Evolutionary conservation across 345 rosid species (phyloP).

Genomic region (Eucalyptus tenuipes): DNA sequence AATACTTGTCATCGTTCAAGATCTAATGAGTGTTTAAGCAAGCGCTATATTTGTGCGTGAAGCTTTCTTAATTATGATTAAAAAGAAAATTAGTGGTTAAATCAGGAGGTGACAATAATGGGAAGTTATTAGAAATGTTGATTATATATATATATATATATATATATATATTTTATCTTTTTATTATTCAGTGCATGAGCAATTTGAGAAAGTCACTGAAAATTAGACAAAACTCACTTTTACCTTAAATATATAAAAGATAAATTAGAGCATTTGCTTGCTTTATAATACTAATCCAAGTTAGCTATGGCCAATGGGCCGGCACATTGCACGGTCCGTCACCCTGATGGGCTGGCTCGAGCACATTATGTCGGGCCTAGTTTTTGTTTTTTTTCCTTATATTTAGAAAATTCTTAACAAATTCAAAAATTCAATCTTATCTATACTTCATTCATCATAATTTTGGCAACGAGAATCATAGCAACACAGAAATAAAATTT

Average conservation of each 20-base stretch:
- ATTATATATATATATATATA: no score
- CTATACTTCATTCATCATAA: neutral
- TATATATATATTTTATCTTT: no score
- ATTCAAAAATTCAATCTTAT: neutral
- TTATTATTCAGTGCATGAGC: no score
- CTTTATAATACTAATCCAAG: neutral
- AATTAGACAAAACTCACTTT: neutral
- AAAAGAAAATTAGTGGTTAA: neutral
- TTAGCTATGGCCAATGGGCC: neutral
- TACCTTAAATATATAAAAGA: no score
- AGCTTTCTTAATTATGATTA: neutral
- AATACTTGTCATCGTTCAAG: fast-evolving
- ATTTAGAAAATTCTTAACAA: no score
- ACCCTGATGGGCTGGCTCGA: neutral
- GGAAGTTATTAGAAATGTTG: neutral
- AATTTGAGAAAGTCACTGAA: no score
- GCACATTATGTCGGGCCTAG: neutral
- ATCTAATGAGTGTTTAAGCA: neutral
- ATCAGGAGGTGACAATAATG: neutral
- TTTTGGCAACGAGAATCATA: neutral
- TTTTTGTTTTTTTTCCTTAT: no score
- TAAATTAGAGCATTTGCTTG: neutral
- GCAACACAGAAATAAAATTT: neutral
- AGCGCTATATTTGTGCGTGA: neutral
- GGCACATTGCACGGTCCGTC: neutral